A percentile compares a stretch with the other conserved stretches of the same genome.
Evolutionary conservation across 306 rosid species (phyloP).

Genomic region (Fragaria ananassa): DNA sequence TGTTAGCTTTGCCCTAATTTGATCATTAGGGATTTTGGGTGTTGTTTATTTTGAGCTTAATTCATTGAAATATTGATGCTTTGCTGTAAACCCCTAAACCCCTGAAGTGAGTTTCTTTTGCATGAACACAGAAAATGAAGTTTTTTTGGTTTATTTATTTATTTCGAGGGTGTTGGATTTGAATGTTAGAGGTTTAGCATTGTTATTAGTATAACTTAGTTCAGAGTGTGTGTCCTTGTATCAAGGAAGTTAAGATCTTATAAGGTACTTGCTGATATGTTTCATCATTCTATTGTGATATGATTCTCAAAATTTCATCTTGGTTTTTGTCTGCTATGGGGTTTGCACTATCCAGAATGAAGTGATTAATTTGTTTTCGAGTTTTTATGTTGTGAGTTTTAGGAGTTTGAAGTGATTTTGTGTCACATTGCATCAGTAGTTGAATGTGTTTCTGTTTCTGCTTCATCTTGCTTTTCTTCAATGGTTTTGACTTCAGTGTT

Average conservation of each 20-base stretch:
- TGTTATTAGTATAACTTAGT: not conserved
- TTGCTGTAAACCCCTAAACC: not conserved
- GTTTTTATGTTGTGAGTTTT: not conserved
- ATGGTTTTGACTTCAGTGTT: not conserved
- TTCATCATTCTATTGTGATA: not conserved
- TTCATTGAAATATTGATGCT: not conserved
- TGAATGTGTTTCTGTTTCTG: not conserved
- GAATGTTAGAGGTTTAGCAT: not conserved
- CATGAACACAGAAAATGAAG: not conserved
- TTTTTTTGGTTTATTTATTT: not conserved
- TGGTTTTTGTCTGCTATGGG: not conserved
- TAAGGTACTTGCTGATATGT: not conserved
- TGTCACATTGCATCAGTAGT: not conserved
- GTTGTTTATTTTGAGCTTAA: not conserved
- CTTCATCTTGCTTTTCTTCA: not conserved
- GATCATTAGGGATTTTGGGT: not conserved
- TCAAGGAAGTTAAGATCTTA: not conserved
- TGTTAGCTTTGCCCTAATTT: not conserved
- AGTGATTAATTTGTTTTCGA: not conserved
- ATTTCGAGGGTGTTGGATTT: not conserved
- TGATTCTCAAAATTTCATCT: not conserved
- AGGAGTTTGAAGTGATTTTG: not conserved
- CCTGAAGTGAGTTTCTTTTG: not conserved
- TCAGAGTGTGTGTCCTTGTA: not conserved
- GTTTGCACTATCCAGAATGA: not conserved